phyloP scores from a whole-genome alignment of 345 rosid genomes.

The Bruguiera sexangula region DNA sequence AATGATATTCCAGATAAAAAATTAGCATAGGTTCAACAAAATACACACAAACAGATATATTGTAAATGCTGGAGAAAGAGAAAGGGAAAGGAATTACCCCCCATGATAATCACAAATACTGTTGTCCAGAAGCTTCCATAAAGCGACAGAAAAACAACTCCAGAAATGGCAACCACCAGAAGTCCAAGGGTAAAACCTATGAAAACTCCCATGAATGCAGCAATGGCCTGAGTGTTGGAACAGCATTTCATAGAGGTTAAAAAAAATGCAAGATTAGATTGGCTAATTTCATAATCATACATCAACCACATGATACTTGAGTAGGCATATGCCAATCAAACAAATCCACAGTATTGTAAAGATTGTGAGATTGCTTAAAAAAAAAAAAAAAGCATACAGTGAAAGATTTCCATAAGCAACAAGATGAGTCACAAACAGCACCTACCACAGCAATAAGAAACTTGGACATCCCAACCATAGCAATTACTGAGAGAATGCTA shows the following conservation, averaged over 20 bases:
- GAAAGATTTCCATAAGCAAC: neutral
- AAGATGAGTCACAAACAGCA: slow-evolving; percentile 10
- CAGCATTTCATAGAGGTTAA: slow-evolving; percentile 18
- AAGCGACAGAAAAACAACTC: slow-evolving; percentile 66
- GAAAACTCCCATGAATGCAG: slow-evolving; percentile 57
- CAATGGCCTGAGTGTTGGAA: slow-evolving; percentile 44
- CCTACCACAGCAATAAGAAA: slow-evolving; percentile 76
- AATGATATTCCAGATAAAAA: slow-evolving; percentile 16
- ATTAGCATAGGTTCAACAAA: slow-evolving; percentile 7
- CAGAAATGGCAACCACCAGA: slow-evolving; percentile 55
- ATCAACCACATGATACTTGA: neutral
- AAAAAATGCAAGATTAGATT: slow-evolving; percentile 1
- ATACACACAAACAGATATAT: slow-evolving; percentile 5
- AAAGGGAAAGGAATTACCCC: slow-evolving; percentile 44
- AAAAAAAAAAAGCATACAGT: no score
- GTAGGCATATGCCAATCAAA: no score
- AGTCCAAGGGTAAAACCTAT: slow-evolving; percentile 64
- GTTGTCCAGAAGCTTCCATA: slow-evolving; percentile 97
- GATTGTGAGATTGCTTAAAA: no score
- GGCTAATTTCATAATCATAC: neutral
- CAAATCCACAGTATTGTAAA: no score
- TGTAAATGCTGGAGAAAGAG: slow-evolving; percentile 1
- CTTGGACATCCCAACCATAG: slow-evolving; percentile 72
- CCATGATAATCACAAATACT: slow-evolving; percentile 51
- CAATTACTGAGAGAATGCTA: slow-evolving; percentile 70